Evolutionary conservation across 2,329 filamentous ascomycete species (phyloP).

Genomic region (Pestalotiopsis sp.): DNA sequence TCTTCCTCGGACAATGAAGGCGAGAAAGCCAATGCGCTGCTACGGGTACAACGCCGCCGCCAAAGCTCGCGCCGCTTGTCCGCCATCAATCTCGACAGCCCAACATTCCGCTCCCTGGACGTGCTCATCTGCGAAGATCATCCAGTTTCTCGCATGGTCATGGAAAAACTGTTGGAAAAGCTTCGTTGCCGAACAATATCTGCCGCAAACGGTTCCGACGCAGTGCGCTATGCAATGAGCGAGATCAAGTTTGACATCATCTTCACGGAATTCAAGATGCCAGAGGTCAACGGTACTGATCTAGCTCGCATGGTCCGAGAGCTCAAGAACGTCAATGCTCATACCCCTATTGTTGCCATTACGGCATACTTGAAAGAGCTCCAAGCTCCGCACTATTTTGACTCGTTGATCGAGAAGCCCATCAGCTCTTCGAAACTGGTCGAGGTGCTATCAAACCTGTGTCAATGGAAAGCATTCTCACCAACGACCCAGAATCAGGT

Average conservation of each 20-base stretch:
- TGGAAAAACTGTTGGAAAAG: constrained; percentile 97
- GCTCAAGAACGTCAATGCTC: constrained; percentile 91
- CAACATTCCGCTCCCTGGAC: constrained; percentile 87
- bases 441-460: constrained; percentile 84
- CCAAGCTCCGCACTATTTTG: constrained; percentile 93
- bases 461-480: constrained; percentile 86
- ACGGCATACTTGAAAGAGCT: constrained; percentile 98
- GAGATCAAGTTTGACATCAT: constrained; percentile 99
- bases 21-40: constrained; percentile 83
- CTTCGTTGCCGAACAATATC: constrained; percentile 92
- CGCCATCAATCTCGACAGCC: constrained; percentile 84
- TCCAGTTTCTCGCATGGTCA: constrained; percentile 95
- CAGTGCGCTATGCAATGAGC: constrained; percentile 89
- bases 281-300: constrained; percentile 92
- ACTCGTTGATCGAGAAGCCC: constrained; percentile 93
- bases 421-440: constrained; percentile 90
- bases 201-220: constrained; percentile 86
- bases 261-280: constrained; percentile 95
- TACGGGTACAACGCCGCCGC: constrained; percentile 90
- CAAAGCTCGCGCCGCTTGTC: constrained; percentile 95
- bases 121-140: constrained; percentile 98
- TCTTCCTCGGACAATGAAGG: constrained; percentile 98
- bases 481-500: constrained; percentile 43
- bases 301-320: constrained; percentile 97
- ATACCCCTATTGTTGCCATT: constrained; percentile 94